phyloP scores from a whole-genome alignment of 441 rosid species.

The Euphorbia celastroides region DNA sequence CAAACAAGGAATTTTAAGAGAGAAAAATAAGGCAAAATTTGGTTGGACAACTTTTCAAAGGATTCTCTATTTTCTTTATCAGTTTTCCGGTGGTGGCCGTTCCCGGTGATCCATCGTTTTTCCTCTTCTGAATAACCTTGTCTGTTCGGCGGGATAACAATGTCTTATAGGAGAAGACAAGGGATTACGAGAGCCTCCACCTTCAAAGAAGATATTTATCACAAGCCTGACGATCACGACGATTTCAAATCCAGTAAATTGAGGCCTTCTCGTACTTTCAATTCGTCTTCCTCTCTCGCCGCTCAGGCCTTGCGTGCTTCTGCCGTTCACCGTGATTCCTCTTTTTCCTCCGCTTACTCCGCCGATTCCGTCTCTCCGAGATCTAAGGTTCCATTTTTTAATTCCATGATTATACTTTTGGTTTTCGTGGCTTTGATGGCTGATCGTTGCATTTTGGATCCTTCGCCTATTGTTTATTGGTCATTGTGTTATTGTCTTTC shows the following conservation, averaged over 20 bases:
- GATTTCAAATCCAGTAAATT: constrained; percentile 17
- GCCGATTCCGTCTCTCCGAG: constrained; percentile 34
- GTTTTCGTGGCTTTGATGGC: not conserved
- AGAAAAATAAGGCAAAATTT: constrained; percentile 7
- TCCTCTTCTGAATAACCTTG: not conserved
- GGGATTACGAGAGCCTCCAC: constrained; percentile 70
- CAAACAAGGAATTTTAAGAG: not conserved
- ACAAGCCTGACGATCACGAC: constrained; percentile 27
- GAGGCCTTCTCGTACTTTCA: constrained; percentile 37
- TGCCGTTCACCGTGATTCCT: constrained; percentile 41
- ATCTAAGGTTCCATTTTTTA: constrained; percentile 45
- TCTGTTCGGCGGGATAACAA: constrained; percentile 16
- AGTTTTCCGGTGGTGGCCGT: constrained; percentile 1
- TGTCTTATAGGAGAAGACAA: constrained; percentile 94
- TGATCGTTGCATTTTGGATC: not conserved
- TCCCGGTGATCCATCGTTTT: not conserved
- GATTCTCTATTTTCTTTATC: not conserved
- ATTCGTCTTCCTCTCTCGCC: constrained; percentile 45
- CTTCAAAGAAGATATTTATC: constrained; percentile 63
- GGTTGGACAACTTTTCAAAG: constrained; percentile 21
- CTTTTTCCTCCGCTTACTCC: constrained; percentile 37
- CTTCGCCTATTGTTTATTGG: not conserved
- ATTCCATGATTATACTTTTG: no score
- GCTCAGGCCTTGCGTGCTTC: constrained; percentile 73
- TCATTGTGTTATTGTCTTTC: not conserved